phyloP scores from a whole-genome alignment of 2,329 filamentous ascomycete species.

The Pyrenophora seminiperda region DNA sequence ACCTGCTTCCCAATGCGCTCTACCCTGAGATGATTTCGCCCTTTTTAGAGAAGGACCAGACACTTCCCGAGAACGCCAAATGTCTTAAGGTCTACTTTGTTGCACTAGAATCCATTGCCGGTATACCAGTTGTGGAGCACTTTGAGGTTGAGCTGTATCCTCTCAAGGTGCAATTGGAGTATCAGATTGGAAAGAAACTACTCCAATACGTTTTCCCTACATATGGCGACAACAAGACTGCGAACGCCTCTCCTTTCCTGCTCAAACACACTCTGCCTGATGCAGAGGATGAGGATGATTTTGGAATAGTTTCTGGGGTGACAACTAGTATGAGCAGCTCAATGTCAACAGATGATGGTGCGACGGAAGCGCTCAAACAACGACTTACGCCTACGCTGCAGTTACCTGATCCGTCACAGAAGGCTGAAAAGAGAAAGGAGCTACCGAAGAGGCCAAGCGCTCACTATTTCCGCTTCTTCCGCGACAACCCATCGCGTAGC shows the following conservation, averaged over 20 bases:
- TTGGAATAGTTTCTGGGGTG: constrained; percentile 17
- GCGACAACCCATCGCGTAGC: constrained; percentile 37
- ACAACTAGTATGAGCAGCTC: constrained; percentile 26
- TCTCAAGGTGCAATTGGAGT: constrained; percentile 90
- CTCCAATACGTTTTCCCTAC: constrained; percentile 98
- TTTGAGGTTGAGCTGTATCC: constrained; percentile 95
- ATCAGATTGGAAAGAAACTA: constrained; percentile 86
- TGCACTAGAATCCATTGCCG: constrained; percentile 96
- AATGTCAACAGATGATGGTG: constrained; percentile 51
- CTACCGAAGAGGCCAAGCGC: constrained; percentile 33
- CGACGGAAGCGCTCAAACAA: constrained; percentile 77
- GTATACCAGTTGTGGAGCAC: constrained; percentile 94
- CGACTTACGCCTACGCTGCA: constrained; percentile 81
- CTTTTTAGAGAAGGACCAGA: constrained; percentile 70
- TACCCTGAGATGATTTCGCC: constrained; percentile 97
- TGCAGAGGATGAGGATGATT: constrained; percentile 56
- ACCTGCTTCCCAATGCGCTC: constrained; percentile 84
- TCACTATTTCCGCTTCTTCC: constrained; percentile 46
- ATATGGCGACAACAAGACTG: constrained; percentile 58
- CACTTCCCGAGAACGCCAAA: constrained; percentile 66
- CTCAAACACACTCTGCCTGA: constrained; percentile 58
- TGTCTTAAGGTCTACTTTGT: constrained; percentile 97
- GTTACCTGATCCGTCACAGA: constrained; percentile 53
- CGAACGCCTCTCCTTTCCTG: constrained; percentile 67
- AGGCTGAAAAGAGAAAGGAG: constrained; percentile 38